phyloP scores from a whole-genome alignment of 2,329 filamentous ascomycete genomes.

The Tolypocladium album region DNA sequence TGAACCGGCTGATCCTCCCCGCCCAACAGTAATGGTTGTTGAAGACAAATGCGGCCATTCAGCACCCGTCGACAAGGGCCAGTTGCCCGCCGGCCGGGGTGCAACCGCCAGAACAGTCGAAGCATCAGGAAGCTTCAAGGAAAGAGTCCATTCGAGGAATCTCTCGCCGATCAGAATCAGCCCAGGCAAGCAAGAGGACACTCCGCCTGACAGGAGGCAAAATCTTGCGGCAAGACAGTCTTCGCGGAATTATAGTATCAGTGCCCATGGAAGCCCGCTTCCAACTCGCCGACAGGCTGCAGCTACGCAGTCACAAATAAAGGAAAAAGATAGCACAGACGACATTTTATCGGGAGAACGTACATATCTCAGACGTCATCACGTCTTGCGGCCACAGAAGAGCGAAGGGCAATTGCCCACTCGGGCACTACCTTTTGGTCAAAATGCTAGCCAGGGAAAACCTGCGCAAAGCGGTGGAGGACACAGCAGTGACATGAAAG shows the following conservation, averaged over 20 bases:
- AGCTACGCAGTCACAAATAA: background rate
- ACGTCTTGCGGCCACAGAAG: background rate
- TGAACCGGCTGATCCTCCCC: no score
- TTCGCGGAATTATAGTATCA: slow-evolving; percentile 2
- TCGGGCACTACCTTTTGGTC: background rate
- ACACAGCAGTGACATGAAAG: background rate
- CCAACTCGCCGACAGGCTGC: background rate
- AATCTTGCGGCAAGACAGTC: background rate
- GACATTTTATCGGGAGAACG: background rate
- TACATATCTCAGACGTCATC: background rate
- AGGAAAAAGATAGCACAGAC: background rate
- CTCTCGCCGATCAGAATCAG: background rate
- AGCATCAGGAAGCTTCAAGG: background rate
- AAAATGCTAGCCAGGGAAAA: background rate
- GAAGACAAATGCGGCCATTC: no score
- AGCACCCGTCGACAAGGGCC: background rate
- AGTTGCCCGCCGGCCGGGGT: background rate
- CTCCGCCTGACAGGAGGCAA: background rate
- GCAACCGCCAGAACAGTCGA: background rate
- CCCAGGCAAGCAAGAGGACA: background rate
- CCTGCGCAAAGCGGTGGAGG: background rate
- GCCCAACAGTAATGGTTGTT: no score
- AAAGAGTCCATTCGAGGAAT: background rate
- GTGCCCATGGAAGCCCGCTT: slow-evolving; percentile 2
- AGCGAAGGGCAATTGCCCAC: background rate